These are phyloP conservation scores for Fraxinus platypoda DNA, from an alignment of 305 asterid species.

Conservation along the genomic window DNA sequence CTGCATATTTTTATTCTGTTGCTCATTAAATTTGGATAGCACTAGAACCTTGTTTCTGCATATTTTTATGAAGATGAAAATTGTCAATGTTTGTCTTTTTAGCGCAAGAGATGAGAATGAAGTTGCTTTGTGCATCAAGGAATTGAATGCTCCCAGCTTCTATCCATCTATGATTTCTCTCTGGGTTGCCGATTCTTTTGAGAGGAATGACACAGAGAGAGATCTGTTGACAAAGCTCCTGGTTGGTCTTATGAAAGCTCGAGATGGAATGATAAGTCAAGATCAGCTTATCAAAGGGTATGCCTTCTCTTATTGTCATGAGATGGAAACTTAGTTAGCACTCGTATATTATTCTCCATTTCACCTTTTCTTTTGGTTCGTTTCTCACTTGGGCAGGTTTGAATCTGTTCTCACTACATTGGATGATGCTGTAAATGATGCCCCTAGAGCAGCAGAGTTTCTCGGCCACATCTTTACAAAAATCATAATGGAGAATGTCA, in stretches of 20 bases:
- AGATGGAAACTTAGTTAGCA: not conserved
- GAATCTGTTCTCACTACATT: slow-evolving; percentile 50
- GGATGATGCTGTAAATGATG: slow-evolving; percentile 69
- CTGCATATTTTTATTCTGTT: not conserved
- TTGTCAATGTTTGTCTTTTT: slow-evolving; percentile 10
- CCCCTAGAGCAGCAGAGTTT: slow-evolving; percentile 63
- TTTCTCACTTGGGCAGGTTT: slow-evolving; percentile 40
- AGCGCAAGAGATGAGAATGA: slow-evolving; percentile 65
- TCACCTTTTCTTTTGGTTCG: not conserved
- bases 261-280: slow-evolving; percentile 31
- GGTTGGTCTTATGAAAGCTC: slow-evolving; percentile 42
- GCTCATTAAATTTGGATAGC: not conserved
- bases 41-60: not conserved
- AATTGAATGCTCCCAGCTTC: slow-evolving; percentile 52
- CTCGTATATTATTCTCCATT: not conserved
- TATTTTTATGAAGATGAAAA: slow-evolving; percentile 1
- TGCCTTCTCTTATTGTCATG: not conserved
- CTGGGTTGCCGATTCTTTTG: slow-evolving; percentile 65
- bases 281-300: slow-evolving; percentile 65
- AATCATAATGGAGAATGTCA: slow-evolving; percentile 29
- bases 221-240: slow-evolving; percentile 59
- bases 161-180: slow-evolving; percentile 55
- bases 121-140: slow-evolving; percentile 62
- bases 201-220: slow-evolving; percentile 62
- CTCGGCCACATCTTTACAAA: slow-evolving; percentile 52